Base-by-base conservation (phyloP, 2,329 filamentous ascomycete species). In the Neonectria punicea region DNA sequence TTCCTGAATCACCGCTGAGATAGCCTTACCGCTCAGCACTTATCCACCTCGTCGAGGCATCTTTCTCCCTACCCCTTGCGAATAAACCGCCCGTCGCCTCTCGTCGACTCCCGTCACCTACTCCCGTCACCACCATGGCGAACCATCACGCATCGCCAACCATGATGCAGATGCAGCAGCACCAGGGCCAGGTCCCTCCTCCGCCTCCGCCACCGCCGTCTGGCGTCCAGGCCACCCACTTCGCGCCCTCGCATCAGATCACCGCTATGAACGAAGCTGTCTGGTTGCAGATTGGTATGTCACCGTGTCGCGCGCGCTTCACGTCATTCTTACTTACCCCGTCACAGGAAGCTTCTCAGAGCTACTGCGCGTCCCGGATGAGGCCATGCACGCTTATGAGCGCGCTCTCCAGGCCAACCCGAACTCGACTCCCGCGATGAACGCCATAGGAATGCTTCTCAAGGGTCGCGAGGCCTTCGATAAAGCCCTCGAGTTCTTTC, bases 401-500 rank as follows among this genome's bases (percentile, higher is more conserved):
- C 91, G 93, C 77, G 96, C 94, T 46, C 86, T 98, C 67, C 88
- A 89, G 71, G 93, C 94, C 78, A 98, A 98, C 77, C 88, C 90
- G 51, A 93, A 93, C 83, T 98, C 95, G 18, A 91, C 96, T 54
- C 88, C 90, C 0, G 96, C 96, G 32, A 95, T 98, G 93, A 97
- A 94, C 73, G 93, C 94, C 66, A 97, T 98, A 70, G 96, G 94
- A 64, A 89, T 93, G 78, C 96, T 98, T 66, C 85, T 98, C 66
- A 90, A 97, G 72, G 94, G 92, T 41, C 93, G 94, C 75, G 96
- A 98, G 78, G 93, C 97, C 49, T 99, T 97, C 74, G 91, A 92
- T 49, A 96, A 96, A 77, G 96, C 96, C 1, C 92, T 98, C 57
- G 95, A 98, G 75, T 98, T 95, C 77, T 86, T 98, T 58, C 91